Evolutionary conservation across 1,284 basidiomycete genomes (phyloP).

Genomic region (Xanthoconium separans): DNA sequence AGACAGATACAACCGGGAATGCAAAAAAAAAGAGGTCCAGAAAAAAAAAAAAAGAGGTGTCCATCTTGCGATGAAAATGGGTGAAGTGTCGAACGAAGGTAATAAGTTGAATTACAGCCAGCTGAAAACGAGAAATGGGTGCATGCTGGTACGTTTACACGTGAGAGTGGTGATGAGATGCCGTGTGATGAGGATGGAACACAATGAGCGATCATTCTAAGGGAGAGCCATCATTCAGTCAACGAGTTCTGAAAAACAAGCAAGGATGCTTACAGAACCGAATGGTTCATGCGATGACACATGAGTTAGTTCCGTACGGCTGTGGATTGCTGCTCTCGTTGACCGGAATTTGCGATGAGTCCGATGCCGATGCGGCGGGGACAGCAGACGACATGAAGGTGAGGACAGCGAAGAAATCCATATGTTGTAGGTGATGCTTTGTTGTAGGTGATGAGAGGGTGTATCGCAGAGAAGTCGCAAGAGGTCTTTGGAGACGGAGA

Average conservation of each 20-base stretch:
- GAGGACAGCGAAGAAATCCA: constrained; percentile 20
- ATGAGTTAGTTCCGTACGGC: background rate
- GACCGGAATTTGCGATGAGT: constrained; percentile 13
- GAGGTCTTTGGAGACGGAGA: constrained; percentile 3
- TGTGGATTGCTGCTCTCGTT: background rate
- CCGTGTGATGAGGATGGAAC: background rate
- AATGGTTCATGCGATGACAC: constrained; percentile 19
- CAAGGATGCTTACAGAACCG: constrained; percentile 11
- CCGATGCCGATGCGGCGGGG: constrained; percentile 1
- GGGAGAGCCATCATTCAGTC: constrained; percentile 1
- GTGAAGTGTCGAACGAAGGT: constrained; percentile 14
- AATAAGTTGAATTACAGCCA: background rate
- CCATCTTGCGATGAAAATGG: constrained; percentile 15
- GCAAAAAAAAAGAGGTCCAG: background rate
- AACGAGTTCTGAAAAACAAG: background rate
- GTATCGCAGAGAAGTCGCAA: constrained; percentile 8
- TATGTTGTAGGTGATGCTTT: no score
- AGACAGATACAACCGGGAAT: constrained; percentile 5
- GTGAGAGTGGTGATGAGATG: background rate
- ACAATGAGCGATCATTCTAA: constrained; percentile 5
- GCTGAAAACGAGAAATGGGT: constrained; percentile 3
- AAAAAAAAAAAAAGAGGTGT: background rate
- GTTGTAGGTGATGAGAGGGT: constrained; percentile 1
- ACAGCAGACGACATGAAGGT: background rate
- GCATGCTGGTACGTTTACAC: constrained; percentile 5